A percentile compares a stretch with the other conserved stretches of the same genome.
Conservation (phyloP, 768 basidiomycete genomes). For the Leccinum broughii region DNA sequence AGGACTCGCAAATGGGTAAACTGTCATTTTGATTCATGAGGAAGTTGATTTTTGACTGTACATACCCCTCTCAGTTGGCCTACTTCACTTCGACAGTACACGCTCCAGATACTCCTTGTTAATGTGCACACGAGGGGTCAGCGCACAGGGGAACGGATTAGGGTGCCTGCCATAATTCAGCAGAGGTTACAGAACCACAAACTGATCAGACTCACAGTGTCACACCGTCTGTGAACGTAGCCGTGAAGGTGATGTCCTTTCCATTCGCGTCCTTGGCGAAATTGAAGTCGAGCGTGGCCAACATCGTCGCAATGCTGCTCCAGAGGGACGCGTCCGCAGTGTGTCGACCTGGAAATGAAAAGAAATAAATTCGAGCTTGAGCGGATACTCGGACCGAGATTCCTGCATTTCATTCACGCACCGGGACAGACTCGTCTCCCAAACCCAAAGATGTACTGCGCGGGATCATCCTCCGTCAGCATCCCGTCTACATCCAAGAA, state of each 20-base stretch:
- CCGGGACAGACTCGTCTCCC: not conserved
- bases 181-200: not conserved
- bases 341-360: not conserved
- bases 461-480: not conserved
- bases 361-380: not conserved
- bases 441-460: not conserved
- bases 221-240: not conserved
- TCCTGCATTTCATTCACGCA: not conserved
- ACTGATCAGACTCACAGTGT: not conserved
- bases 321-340: not conserved
- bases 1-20: too few species aligned
- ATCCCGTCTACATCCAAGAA: not conserved
- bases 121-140: not conserved
- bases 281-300: not conserved
- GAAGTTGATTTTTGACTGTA: too few species aligned
- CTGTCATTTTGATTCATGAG: too few species aligned
- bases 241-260: not conserved
- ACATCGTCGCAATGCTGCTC: not conserved
- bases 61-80: too few species aligned
- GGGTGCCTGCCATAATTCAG: not conserved
- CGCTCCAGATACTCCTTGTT: not conserved
- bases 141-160: not conserved
- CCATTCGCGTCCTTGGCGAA: not conserved
- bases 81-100: not conserved
- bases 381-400: not conserved